phyloP scores from a whole-genome alignment of 208 protist species.

The Wallacemonas sp. region DNA sequence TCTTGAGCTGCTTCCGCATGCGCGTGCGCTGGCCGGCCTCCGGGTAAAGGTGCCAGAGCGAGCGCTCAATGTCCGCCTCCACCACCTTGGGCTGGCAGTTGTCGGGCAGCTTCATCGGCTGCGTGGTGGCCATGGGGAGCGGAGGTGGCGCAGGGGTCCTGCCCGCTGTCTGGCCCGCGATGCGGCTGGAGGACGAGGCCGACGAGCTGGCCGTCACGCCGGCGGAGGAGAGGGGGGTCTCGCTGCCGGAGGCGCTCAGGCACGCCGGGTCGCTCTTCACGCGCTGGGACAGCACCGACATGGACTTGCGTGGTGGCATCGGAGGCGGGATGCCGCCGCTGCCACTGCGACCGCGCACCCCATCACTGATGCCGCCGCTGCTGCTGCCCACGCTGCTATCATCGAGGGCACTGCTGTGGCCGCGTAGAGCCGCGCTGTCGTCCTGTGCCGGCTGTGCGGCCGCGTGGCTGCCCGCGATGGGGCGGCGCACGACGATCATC shows the following conservation, averaged over 20 bases:
- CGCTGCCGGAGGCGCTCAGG: neutral
- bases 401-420: too few species aligned
- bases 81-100: conserved; percentile 84
- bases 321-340: neutral
- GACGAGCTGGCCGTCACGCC: neutral
- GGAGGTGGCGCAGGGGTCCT: neutral
- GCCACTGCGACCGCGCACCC: neutral
- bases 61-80: conserved; percentile 76
- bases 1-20: conserved; percentile 51
- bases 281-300: conserved; percentile 33
- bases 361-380: neutral
- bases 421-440: neutral
- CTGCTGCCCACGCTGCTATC: too few species aligned
- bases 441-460: neutral
- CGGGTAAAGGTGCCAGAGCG: conserved; percentile 77
- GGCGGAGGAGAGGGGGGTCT: neutral
- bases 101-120: conserved; percentile 40
- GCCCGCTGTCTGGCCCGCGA: neutral
- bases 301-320: conserved; percentile 21
- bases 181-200: conserved; percentile 9
- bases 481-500: conserved; percentile 26
- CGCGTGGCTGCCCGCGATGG: neutral
- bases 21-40: conserved; percentile 39
- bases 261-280: conserved; percentile 22
- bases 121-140: conserved; percentile 5